Conservation (phyloP, 768 basidiomycete species). For the Boletus tylopilopsis region DNA sequence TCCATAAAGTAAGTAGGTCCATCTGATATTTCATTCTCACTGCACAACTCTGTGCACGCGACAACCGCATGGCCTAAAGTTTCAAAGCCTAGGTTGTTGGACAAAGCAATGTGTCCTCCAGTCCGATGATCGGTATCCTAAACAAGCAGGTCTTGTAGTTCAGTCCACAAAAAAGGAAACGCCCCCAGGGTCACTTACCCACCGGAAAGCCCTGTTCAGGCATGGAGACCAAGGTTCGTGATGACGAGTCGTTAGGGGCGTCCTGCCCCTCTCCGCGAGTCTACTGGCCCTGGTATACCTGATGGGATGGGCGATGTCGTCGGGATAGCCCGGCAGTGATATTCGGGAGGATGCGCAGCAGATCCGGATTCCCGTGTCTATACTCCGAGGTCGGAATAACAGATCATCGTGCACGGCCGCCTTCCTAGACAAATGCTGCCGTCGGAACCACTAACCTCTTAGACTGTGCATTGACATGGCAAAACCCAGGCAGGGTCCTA, state of each 20-base stretch:
- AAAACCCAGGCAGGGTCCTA: not conserved
- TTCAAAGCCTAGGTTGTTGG: no score
- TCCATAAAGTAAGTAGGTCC: no score
- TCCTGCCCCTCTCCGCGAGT: not conserved
- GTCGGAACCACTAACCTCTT: not conserved
- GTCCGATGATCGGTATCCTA: slow-evolving; percentile 11
- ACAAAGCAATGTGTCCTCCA: not conserved
- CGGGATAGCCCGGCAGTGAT: slow-evolving; percentile 2
- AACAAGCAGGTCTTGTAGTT: slow-evolving; percentile 13
- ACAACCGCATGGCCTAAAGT: slow-evolving; percentile 9
- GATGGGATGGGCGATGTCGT: not conserved
- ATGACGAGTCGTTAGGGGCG: not conserved
- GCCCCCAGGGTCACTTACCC: not conserved
- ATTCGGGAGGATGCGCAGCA: not conserved
- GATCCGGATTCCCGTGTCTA: no score
- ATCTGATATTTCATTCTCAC: no score
- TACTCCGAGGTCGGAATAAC: not conserved
- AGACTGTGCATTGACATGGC: no score
- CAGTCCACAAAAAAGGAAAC: not conserved
- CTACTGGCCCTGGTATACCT: slow-evolving; percentile 6
- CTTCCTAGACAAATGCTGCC: slow-evolving; percentile 1
- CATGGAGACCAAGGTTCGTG: not conserved
- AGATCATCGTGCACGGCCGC: not conserved
- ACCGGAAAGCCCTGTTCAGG: not conserved
- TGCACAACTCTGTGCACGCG: slow-evolving; percentile 3